phyloP scores from a whole-genome alignment of 2,329 filamentous ascomycete species.

The Hymenoscyphus albidus region DNA sequence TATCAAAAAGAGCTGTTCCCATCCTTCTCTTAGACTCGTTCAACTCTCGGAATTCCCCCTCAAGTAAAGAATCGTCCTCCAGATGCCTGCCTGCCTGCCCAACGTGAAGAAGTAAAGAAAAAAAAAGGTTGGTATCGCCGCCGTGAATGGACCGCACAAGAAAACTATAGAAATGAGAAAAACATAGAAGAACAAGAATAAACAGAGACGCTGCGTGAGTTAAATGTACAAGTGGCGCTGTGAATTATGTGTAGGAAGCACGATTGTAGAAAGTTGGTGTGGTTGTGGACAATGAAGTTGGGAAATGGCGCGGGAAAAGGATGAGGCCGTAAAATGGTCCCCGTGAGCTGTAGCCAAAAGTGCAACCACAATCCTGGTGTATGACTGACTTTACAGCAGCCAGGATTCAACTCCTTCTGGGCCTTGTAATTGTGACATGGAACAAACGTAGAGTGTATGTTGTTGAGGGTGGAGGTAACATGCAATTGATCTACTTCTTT shows the following conservation, averaged over 20 bases:
- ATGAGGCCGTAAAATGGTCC: not conserved
- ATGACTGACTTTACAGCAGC: not conserved
- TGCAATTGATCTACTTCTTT: constrained; percentile 26
- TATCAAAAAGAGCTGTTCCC: not conserved
- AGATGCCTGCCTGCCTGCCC: not conserved
- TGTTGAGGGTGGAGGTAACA: not conserved
- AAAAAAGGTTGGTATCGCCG: constrained; percentile 31
- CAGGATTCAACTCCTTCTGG: not conserved
- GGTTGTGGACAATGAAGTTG: not conserved
- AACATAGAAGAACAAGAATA: constrained; percentile 6
- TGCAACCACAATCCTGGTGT: not conserved
- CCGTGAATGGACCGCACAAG: constrained; percentile 10
- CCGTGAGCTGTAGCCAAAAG: not conserved
- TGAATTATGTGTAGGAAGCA: constrained; percentile 5
- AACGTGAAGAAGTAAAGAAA: constrained; percentile 6
- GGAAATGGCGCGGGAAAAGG: constrained; percentile 4
- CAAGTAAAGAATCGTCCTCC: not conserved
- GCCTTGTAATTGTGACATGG: not conserved
- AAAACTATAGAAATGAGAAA: constrained; percentile 1
- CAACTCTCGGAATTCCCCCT: not conserved
- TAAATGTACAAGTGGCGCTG: constrained; percentile 6
- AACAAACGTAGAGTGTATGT: too few relatives aligned
- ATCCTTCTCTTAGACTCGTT: not conserved
- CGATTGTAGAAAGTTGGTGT: not conserved
- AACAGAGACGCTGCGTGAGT: constrained; percentile 16